These are phyloP conservation scores for Talaromyces wortmannii DNA, from an alignment of 495 filamentous ascomycete genomes.

Conservation along the genomic window DNA sequence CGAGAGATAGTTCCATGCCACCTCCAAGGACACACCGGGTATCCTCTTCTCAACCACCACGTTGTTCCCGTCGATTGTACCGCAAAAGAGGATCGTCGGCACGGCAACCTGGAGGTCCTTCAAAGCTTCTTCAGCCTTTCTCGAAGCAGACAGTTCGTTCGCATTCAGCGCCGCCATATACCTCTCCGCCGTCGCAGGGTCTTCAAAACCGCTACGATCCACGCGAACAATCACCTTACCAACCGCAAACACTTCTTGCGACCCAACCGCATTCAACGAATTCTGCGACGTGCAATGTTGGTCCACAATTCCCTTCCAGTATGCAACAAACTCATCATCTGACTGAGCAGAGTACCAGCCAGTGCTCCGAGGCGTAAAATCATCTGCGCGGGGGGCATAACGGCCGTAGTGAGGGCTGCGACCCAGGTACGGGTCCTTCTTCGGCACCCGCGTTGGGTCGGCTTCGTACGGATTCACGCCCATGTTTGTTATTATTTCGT, in stretches of 20 bases:
- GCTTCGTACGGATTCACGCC: conserved; percentile 29
- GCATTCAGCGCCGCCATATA: conserved; percentile 57
- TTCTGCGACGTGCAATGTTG: conserved; percentile 24
- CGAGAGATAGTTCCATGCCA: conserved; percentile 33
- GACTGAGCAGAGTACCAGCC: conserved; percentile 28
- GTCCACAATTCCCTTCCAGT: conserved; percentile 28
- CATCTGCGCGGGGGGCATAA: conserved; percentile 27
- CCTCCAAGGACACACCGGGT: conserved; percentile 37
- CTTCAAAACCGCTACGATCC: conserved; percentile 21
- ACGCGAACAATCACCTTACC: conserved; percentile 34
- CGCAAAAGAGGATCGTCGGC: conserved; percentile 33
- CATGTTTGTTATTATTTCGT: not conserved
- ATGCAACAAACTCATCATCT: conserved; percentile 12
- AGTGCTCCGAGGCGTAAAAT: conserved; percentile 30
- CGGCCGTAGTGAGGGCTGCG: conserved; percentile 35
- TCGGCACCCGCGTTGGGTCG: conserved; percentile 21
- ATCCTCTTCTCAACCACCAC: conserved; percentile 35
- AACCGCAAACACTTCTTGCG: conserved; percentile 28
- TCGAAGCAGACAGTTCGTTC: conserved; percentile 31
- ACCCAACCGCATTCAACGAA: conserved; percentile 24
- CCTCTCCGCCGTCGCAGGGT: conserved; percentile 16
- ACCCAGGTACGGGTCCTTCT: conserved; percentile 28
- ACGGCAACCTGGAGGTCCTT: conserved; percentile 26
- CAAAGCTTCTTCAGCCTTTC: conserved; percentile 29
- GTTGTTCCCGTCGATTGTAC: conserved; percentile 32